phyloP scores from a whole-genome alignment of 1,284 basidiomycete species.

The Phaffia rhodozyma region DNA sequence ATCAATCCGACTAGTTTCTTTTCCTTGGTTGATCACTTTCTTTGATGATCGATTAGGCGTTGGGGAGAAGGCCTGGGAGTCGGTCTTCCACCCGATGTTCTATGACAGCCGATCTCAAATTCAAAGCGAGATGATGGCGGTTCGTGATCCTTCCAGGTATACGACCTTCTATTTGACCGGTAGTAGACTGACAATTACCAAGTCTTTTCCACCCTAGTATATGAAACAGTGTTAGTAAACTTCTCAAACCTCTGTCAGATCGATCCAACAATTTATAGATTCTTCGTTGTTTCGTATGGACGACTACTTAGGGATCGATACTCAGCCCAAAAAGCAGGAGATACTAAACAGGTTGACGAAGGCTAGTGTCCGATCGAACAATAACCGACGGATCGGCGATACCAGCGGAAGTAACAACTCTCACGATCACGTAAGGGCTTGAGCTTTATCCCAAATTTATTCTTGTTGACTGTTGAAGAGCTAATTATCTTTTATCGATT shows the following conservation, averaged over 20 bases:
- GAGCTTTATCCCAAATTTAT: not conserved
- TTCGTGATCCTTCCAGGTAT: not conserved
- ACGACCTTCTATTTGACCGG: not conserved
- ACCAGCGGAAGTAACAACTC: conserved; percentile 27
- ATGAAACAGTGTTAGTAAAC: not conserved
- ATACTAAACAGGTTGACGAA: conserved; percentile 47
- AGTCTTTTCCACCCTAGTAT: not conserved
- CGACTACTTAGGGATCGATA: conserved; percentile 41
- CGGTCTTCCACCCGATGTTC: conserved; percentile 72
- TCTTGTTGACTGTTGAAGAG: not conserved
- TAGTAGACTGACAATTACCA: not conserved
- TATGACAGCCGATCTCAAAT: conserved; percentile 52
- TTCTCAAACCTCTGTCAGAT: not conserved
- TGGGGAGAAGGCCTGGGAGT: conserved; percentile 44
- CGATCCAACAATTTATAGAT: too few relatives aligned
- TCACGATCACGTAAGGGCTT: conserved; percentile 25
- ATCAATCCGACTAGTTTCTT: too few relatives aligned
- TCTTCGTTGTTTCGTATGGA: too few relatives aligned
- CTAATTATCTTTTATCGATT: not conserved
- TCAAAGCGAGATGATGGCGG: conserved; percentile 59
- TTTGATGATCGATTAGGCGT: too few relatives aligned
- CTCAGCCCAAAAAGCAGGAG: conserved; percentile 43
- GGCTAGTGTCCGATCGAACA: conserved; percentile 54
- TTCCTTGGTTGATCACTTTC: conserved; percentile 35
- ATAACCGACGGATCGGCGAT: conserved; percentile 51